Conservation (phyloP, 2,329 filamentous ascomycete genomes). For the Ramularia collo-cygni region DNA sequence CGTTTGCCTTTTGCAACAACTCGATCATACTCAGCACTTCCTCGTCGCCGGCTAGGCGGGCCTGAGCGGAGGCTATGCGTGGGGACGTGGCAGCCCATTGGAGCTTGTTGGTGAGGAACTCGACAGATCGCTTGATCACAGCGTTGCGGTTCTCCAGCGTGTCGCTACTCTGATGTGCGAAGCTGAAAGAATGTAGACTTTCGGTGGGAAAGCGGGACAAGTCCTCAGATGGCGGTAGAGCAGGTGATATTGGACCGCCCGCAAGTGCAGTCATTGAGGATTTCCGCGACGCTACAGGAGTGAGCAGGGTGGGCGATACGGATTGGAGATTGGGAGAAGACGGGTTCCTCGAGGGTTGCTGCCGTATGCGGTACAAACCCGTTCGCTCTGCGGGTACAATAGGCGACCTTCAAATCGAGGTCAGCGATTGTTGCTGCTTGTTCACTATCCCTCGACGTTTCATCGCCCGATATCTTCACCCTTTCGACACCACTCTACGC, state of each 20-base stretch:
- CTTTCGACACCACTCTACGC: too few relatives aligned
- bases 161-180: constrained; percentile 82
- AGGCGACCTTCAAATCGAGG: constrained; percentile 56
- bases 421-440: constrained; percentile 8
- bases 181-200: constrained; percentile 96
- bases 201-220: constrained; percentile 88
- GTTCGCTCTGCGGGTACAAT: constrained; percentile 56
- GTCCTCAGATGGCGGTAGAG: constrained; percentile 70
- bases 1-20: constrained; percentile 70
- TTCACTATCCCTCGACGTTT: background rate
- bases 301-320: constrained; percentile 59
- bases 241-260: constrained; percentile 61
- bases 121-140: constrained; percentile 84
- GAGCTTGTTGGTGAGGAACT: constrained; percentile 91
- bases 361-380: constrained; percentile 87
- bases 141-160: constrained; percentile 86
- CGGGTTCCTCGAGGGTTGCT: constrained; percentile 56
- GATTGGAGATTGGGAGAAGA: constrained; percentile 65
- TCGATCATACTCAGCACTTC: constrained; percentile 91
- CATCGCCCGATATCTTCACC: constrained; percentile 2
- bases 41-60: constrained; percentile 71
- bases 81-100: constrained; percentile 71
- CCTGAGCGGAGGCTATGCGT: constrained; percentile 75
- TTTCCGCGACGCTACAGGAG: constrained; percentile 55
- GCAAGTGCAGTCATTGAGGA: constrained; percentile 44